These are phyloP conservation scores for Stropharia rugosoannulata DNA, from an alignment of 768 basidiomycete species.

Conservation along the genomic window DNA sequence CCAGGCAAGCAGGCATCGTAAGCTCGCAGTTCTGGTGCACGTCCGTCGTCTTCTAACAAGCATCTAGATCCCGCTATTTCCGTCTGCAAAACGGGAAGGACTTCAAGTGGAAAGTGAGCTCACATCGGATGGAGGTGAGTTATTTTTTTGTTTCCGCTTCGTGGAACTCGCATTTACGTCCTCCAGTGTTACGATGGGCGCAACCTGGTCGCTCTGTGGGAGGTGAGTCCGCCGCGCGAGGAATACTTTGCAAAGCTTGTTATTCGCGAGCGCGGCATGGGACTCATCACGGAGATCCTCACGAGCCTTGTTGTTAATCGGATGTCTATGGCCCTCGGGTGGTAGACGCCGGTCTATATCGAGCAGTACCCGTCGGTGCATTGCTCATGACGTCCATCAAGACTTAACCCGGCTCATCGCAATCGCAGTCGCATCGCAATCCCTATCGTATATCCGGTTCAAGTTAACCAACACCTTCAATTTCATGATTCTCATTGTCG, in stretches of 20 bases:
- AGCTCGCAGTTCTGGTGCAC: conserved; percentile 45
- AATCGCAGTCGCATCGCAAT: too few relatives aligned
- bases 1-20: conserved; percentile 60
- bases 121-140: conserved; percentile 69
- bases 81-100: conserved; percentile 65
- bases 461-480: too few relatives aligned
- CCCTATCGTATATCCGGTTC: too few relatives aligned
- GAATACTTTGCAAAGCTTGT: conserved; percentile 60
- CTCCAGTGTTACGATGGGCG: conserved; percentile 64
- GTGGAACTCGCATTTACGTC: not conserved
- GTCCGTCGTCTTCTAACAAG: not conserved
- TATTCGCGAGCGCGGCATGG: conserved; percentile 55
- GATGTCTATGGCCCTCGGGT: conserved; percentile 60
- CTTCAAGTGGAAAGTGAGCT: conserved; percentile 71
- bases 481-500: too few relatives aligned
- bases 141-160: conserved; percentile 3
- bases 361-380: too few relatives aligned
- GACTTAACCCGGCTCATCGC: too few relatives aligned
- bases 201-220: conserved; percentile 66
- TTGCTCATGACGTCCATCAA: too few relatives aligned
- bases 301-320: conserved; percentile 75
- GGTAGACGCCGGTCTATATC: conserved; percentile 29
- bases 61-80: conserved; percentile 70
- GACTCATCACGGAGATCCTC: conserved; percentile 73
- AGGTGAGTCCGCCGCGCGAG: conserved; percentile 54